Evolutionary conservation across 2,329 filamentous ascomycete species (phyloP).

Genomic region (Diaporthe humulicola): DNA sequence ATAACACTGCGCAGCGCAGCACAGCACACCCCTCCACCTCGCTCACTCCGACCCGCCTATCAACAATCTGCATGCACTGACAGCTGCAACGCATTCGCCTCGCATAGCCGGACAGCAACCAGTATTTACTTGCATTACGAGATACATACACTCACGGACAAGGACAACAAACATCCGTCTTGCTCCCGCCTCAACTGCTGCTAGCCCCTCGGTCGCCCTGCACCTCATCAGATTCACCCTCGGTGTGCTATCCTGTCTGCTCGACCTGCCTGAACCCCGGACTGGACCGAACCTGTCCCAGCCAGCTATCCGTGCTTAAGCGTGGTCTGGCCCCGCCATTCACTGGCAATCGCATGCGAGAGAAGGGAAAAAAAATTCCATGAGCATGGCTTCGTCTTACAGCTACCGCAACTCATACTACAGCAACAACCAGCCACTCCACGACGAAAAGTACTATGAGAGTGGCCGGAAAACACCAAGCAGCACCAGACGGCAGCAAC

Average conservation of each 20-base stretch:
- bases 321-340: constrained; percentile 38
- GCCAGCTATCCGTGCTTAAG: constrained; percentile 32
- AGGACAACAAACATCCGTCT: constrained; percentile 13
- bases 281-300: constrained; percentile 24
- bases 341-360: constrained; percentile 38
- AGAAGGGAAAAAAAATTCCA: not conserved
- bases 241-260: not conserved
- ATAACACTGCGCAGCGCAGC: constrained; percentile 15
- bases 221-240: constrained; percentile 12
- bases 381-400: constrained; percentile 63
- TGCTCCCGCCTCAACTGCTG: not conserved
- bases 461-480: constrained; percentile 39
- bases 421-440: constrained; percentile 51
- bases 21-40: constrained; percentile 9
- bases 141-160: constrained; percentile 5
- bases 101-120: constrained; percentile 28
- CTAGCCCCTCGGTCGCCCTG: not conserved
- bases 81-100: constrained; percentile 31
- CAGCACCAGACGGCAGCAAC: constrained; percentile 61
- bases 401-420: constrained; percentile 69
- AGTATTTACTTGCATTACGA: constrained; percentile 31
- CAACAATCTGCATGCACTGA: constrained; percentile 28
- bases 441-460: constrained; percentile 57
- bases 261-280: not conserved
- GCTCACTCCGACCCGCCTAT: constrained; percentile 18